These are phyloP conservation scores for Cenchrus fungigraminus DNA, from an alignment of 176 grass and related monocot genomes.

Conservation along the genomic window DNA sequence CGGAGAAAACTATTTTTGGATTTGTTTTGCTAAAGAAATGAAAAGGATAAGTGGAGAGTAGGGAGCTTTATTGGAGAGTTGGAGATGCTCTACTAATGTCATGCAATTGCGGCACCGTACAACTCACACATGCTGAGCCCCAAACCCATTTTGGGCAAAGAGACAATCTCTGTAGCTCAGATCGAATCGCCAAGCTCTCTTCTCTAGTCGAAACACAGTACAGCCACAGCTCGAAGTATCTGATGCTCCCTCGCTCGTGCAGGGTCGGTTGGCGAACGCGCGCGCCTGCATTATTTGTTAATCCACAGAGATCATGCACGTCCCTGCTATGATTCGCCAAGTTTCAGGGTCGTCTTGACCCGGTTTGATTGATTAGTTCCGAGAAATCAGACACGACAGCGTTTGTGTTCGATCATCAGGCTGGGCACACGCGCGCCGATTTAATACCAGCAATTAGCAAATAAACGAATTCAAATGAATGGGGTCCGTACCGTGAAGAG, in stretches of 20 bases:
- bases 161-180: background rate
- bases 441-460: background rate
- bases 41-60: no score
- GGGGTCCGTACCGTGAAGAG: conserved; percentile 1
- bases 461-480: background rate
- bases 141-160: no score
- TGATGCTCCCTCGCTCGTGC: conserved; percentile 3
- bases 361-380: background rate
- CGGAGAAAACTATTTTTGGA: no score
- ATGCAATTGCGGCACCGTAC: no score
- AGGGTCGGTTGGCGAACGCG: background rate
- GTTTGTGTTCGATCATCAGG: background rate
- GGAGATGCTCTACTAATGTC: no score
- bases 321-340: background rate
- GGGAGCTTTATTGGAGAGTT: no score
- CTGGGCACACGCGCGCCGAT: background rate
- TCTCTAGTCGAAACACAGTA: no score
- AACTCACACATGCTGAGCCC: no score
- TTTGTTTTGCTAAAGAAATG: no score
- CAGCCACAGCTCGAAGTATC: background rate
- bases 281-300: no score
- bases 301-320: no score
- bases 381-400: background rate
- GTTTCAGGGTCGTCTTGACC: background rate
- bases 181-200: background rate